A percentile compares a stretch with the other conserved stretches of the same genome.
Conservation (phyloP, 257 asterid genomes). For the Capsicum rhomboideum region DNA sequence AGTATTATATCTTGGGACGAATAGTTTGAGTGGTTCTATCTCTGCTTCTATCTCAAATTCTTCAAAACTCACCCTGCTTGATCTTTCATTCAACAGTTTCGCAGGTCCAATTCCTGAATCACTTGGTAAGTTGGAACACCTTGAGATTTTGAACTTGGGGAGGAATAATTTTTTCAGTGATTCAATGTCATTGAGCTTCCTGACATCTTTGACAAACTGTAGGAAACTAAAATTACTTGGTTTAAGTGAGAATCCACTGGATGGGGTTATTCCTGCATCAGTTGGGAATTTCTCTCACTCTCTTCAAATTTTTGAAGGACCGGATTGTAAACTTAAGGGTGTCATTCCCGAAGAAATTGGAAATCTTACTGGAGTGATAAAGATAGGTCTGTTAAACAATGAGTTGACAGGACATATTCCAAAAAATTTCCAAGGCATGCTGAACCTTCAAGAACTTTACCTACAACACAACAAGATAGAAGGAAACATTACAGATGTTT, state of each 20-base stretch:
- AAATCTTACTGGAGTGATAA: background rate
- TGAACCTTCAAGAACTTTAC: background rate
- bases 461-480: background rate
- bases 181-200: background rate
- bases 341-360: background rate
- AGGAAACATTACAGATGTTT: background rate
- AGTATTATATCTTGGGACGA: background rate
- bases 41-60: slow-evolving; percentile 18
- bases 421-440: background rate
- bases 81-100: slow-evolving; percentile 3
- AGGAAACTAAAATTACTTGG: background rate
- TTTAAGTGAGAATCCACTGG: fast-evolving
- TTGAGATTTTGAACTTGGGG: background rate
- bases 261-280: background rate
- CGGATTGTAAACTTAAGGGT: background rate
- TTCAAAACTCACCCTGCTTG: background rate
- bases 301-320: background rate
- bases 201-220: background rate
- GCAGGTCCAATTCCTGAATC: slow-evolving; percentile 16
- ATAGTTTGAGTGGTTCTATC: background rate
- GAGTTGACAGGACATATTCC: background rate
- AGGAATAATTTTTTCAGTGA: background rate
- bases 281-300: background rate
- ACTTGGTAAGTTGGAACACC: background rate
- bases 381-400: background rate